Evolutionary conservation across 1,284 basidiomycete species (phyloP).

Genomic region (Apiotrichum siamense): DNA sequence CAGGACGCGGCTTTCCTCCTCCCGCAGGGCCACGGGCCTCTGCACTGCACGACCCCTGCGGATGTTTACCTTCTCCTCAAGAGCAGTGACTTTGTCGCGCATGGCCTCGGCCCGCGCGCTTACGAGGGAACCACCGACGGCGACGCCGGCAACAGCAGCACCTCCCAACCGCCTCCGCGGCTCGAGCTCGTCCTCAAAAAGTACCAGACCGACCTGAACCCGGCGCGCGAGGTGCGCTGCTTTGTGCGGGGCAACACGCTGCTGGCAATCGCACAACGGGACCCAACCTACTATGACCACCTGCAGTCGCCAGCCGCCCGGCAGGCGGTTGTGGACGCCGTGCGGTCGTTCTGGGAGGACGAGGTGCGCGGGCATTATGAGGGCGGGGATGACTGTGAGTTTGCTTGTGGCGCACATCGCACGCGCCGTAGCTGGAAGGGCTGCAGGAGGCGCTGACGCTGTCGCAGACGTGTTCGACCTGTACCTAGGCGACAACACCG

Average conservation of each 20-base stretch:
- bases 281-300: conserved; percentile 83
- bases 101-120: conserved; percentile 61
- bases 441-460: background rate
- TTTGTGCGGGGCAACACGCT: conserved; percentile 58
- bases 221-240: conserved; percentile 75
- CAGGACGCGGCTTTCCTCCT: conserved; percentile 92
- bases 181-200: conserved; percentile 87
- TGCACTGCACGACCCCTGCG: conserved; percentile 77
- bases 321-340: conserved; percentile 53
- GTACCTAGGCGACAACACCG: conserved; percentile 72
- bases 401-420: too few relatives aligned
- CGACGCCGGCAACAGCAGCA: too few relatives aligned
- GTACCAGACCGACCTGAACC: conserved; percentile 73
- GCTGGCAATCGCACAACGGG: conserved; percentile 79
- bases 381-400: conserved; percentile 62
- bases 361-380: conserved; percentile 60
- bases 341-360: conserved; percentile 62
- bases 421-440: too few relatives aligned
- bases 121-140: conserved; percentile 21
- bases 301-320: conserved; percentile 61
- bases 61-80: conserved; percentile 93
- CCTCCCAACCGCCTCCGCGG: conserved; percentile 40
- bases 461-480: conserved; percentile 74
- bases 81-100: conserved; percentile 80
- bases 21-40: conserved; percentile 63